Conservation (phyloP, 2,329 filamentous ascomycete species). For the Aureobasidium melanogenum region DNA sequence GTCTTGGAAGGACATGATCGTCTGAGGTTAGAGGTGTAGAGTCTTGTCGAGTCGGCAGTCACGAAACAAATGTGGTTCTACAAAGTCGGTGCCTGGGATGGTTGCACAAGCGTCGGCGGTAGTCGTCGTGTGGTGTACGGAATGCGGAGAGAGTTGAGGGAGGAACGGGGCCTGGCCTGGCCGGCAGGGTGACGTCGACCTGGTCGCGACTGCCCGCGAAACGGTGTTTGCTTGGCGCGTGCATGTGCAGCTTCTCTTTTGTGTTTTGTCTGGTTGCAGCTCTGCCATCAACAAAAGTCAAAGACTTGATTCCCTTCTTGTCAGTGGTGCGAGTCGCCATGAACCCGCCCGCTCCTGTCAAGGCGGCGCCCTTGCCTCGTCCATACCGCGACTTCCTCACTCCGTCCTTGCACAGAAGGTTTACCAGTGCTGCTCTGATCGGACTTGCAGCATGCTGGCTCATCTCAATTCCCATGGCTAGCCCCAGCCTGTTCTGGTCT, state of each 20-base stretch:
- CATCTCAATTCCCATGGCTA: constrained; percentile 57
- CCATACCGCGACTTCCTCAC: constrained; percentile 86
- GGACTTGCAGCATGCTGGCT: constrained; percentile 64
- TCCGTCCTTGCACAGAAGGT: constrained; percentile 77
- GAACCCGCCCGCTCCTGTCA: neutral
- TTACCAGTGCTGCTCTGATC: constrained; percentile 65
- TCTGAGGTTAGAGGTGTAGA: neutral
- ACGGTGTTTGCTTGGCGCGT: constrained; percentile 9
- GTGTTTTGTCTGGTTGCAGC: neutral
- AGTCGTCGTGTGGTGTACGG: neutral
- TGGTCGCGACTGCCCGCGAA: neutral
- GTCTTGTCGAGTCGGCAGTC: neutral
- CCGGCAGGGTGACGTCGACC: neutral
- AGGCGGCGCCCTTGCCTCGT: constrained; percentile 5
- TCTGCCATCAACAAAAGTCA: neutral
- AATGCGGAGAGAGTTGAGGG: neutral
- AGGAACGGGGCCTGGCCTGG: neutral
- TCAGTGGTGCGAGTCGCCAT: neutral
- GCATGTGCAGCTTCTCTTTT: constrained; percentile 6
- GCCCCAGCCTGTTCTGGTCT: constrained; percentile 53
- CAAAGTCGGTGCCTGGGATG: neutral
- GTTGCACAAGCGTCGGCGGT: neutral
- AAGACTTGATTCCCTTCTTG: neutral
- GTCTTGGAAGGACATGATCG: constrained; percentile 20
- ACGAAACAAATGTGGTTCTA: neutral